Conservation (phyloP, 192 early-diverging fungal species). For the Tieghemiomyces parasiticus region DNA sequence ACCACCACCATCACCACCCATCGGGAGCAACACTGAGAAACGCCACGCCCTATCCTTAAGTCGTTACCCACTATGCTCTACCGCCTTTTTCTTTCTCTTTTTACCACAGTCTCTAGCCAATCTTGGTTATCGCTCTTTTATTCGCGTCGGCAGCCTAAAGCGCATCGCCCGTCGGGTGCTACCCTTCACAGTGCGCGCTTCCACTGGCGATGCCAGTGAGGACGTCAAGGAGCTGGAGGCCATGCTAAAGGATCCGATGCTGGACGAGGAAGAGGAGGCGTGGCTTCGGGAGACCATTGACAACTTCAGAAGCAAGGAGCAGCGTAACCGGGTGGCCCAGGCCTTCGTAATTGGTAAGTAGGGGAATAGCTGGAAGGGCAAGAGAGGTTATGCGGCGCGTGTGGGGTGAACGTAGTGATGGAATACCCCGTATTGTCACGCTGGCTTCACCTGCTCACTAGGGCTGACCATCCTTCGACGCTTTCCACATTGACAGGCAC, state of each 20-base stretch:
- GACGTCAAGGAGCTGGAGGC: slow-evolving; percentile 65
- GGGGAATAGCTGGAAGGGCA: too few species aligned
- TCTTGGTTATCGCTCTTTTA: slow-evolving; percentile 46
- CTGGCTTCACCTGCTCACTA: too few species aligned
- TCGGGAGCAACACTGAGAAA: too few species aligned
- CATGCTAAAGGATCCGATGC: slow-evolving; percentile 49
- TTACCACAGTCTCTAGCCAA: slow-evolving; percentile 35
- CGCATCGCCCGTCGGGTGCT: slow-evolving; percentile 48
- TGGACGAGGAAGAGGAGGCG: slow-evolving; percentile 30
- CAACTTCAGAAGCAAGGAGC: slow-evolving; percentile 24
- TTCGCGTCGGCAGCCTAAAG: slow-evolving; percentile 55
- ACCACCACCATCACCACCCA: too few species aligned
- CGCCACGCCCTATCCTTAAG: too few species aligned
- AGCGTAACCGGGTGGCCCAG: slow-evolving; percentile 20
- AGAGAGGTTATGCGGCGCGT: too few species aligned
- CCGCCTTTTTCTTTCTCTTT: too few species aligned
- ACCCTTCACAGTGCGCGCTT: slow-evolving; percentile 38
- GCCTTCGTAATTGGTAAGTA: slow-evolving; percentile 38
- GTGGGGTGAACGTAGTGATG: too few species aligned
- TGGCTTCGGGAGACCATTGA: slow-evolving; percentile 18
- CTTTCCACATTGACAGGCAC: too few species aligned
- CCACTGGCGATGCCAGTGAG: slow-evolving; percentile 16
- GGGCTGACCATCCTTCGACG: too few species aligned
- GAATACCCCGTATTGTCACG: too few species aligned
- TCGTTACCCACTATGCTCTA: too few species aligned